phyloP scores from a whole-genome alignment of 768 basidiomycete genomes.

The Serendipita sp. region DNA sequence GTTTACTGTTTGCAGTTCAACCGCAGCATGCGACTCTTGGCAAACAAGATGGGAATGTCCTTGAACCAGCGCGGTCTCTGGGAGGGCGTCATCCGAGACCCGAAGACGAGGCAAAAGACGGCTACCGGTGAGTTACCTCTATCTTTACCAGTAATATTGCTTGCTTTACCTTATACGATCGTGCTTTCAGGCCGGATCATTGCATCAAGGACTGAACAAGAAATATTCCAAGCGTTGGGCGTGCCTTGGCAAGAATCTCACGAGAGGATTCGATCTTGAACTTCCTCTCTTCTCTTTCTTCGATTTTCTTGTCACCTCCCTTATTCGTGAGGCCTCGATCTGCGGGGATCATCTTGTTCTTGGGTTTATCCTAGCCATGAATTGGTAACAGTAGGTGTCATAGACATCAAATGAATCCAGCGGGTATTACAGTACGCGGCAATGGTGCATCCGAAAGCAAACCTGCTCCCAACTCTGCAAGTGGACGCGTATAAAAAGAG shows the following conservation, averaged over 20 bases:
- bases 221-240: slow-evolving; percentile 64
- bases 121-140: slow-evolving; percentile 33
- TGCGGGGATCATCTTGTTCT: too few species aligned
- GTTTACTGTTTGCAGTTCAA: slow-evolving; percentile 52
- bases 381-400: too few species aligned
- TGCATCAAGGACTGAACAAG: slow-evolving; percentile 72
- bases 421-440: too few species aligned
- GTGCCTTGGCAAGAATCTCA: slow-evolving; percentile 77
- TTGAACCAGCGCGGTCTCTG: slow-evolving; percentile 80
- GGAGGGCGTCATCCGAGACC: slow-evolving; percentile 55
- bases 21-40: slow-evolving; percentile 73
- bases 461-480: too few species aligned
- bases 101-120: slow-evolving; percentile 41
- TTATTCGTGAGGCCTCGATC: too few species aligned
- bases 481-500: too few species aligned
- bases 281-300: not conserved
- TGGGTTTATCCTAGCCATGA: too few species aligned
- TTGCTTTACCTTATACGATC: not conserved
- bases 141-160: not conserved
- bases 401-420: too few species aligned
- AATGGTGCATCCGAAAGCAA: too few species aligned
- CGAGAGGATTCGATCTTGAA: slow-evolving; percentile 40
- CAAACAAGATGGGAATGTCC: slow-evolving; percentile 62
- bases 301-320: too few species aligned
- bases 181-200: slow-evolving; percentile 40